These are phyloP conservation scores for Mortierella sp. DNA, from an alignment of 371 early-diverging fungal species.

Conservation along the genomic window DNA sequence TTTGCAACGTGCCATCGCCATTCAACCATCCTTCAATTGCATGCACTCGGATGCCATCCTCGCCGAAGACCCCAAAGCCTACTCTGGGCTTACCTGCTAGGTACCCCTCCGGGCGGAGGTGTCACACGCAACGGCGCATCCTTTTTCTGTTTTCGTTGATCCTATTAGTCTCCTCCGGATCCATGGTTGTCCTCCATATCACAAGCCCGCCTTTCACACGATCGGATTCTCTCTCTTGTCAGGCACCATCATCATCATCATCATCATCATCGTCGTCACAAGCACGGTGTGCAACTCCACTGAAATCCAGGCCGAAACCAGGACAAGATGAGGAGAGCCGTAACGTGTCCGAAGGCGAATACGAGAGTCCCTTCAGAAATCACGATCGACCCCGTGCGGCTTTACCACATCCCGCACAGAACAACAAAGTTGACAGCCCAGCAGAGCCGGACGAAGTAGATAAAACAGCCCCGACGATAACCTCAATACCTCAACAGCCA, in stretches of 20 bases:
- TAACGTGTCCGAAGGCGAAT: background rate
- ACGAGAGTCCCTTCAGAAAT: slow-evolving; percentile 15
- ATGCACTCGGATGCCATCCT: slow-evolving; percentile 31
- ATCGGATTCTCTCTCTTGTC: slow-evolving; percentile 22
- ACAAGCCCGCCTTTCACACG: slow-evolving; percentile 22
- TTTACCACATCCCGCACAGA: slow-evolving; percentile 38
- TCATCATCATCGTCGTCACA: slow-evolving; percentile 16
- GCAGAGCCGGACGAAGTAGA: background rate
- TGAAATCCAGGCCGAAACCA: slow-evolving; percentile 8
- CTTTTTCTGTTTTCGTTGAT: slow-evolving; percentile 41
- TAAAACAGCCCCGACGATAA: background rate
- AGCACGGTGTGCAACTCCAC: background rate
- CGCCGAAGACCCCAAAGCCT: slow-evolving; percentile 30
- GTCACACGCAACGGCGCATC: slow-evolving; percentile 37
- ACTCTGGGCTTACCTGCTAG: slow-evolving; percentile 29
- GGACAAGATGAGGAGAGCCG: slow-evolving; percentile 2
- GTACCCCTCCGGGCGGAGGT: slow-evolving; percentile 33
- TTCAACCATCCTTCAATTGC: background rate
- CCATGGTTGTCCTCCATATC: slow-evolving; percentile 49
- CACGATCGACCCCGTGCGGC: slow-evolving; percentile 44
- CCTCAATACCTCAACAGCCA: slow-evolving; percentile 1
- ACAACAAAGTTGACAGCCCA: background rate
- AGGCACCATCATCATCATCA: slow-evolving; percentile 16
- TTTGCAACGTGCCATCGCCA: background rate
- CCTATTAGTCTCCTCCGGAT: slow-evolving; percentile 50